These are phyloP conservation scores for Saccharomycopsis lassenensis DNA, from an alignment of 805 yeast genomes.

Conservation along the genomic window DNA sequence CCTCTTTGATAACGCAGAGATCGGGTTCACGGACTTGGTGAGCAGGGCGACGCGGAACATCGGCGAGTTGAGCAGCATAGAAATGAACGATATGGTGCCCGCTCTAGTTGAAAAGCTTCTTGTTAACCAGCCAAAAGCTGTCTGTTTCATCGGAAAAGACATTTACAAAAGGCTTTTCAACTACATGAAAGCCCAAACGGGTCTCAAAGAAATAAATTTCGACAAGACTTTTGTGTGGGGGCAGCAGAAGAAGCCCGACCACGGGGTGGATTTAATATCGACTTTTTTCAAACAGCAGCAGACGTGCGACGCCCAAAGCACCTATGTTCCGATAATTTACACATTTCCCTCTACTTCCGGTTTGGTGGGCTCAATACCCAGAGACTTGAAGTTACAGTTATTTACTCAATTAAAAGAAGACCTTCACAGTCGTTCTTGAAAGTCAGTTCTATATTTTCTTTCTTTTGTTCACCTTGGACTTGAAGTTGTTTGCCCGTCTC, in stretches of 20 bases:
- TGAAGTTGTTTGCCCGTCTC: slow-evolving; percentile 51
- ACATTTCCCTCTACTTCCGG: slow-evolving; percentile 15
- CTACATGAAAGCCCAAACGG: slow-evolving; percentile 24
- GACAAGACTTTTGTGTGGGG: slow-evolving; percentile 45
- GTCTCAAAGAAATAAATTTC: too few species aligned
- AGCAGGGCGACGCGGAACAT: slow-evolving; percentile 51
- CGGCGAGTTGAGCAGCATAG: slow-evolving; percentile 38
- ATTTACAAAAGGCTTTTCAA: slow-evolving; percentile 55
- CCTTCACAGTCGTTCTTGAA: too few species aligned
- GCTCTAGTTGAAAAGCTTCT: slow-evolving; percentile 36
- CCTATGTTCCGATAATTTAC: slow-evolving; percentile 5
- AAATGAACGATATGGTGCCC: slow-evolving; percentile 46
- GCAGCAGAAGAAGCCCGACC: slow-evolving; percentile 20
- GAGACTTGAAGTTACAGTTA: slow-evolving; percentile 4
- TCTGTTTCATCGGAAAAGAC: slow-evolving; percentile 63
- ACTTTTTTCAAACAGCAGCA: slow-evolving; percentile 3
- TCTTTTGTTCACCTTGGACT: too few species aligned
- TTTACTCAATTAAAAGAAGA: slow-evolving; percentile 8
- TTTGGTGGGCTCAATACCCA: slow-evolving; percentile 13
- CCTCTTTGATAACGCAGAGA: slow-evolving; percentile 31
- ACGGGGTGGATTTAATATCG: slow-evolving; percentile 4
- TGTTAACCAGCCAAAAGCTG: slow-evolving; percentile 27
- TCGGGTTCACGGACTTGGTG: slow-evolving; percentile 68
- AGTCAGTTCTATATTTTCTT: too few species aligned
- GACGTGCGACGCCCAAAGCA: too few species aligned